Percentiles rank a stretch among this genome's conserved stretches.
Evolutionary conservation across 2,329 filamentous ascomycete species (phyloP).

Genomic region (Alternaria dauci): DNA sequence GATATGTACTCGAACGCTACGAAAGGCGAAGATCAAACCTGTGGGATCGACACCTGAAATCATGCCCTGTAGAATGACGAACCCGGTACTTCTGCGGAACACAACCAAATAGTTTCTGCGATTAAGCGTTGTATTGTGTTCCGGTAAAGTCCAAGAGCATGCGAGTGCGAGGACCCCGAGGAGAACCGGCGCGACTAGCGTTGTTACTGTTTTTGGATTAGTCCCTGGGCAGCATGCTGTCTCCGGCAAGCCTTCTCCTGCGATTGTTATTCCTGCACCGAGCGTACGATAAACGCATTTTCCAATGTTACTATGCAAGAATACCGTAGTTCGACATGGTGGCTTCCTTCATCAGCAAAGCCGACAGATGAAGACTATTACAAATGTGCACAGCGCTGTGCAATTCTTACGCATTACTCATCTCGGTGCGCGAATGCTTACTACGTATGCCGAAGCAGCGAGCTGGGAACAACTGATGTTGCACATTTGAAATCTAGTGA

Average conservation of each 20-base stretch:
- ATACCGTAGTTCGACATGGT: not conserved
- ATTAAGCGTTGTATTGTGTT: not conserved
- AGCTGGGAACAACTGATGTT: not conserved
- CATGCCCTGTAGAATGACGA: conserved; percentile 4
- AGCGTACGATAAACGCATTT: not conserved
- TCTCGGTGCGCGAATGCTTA: conserved; percentile 9
- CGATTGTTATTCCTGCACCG: not conserved
- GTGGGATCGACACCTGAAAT: conserved; percentile 26
- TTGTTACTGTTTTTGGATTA: not conserved
- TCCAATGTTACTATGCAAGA: not conserved
- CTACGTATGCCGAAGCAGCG: conserved; percentile 1
- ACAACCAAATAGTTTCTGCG: not conserved
- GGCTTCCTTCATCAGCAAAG: not conserved
- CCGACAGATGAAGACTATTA: not conserved
- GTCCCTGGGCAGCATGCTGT: not conserved
- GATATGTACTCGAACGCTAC: conserved; percentile 61
- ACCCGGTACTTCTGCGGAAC: too few species aligned
- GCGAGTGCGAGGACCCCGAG: not conserved
- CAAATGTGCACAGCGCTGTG: conserved; percentile 11
- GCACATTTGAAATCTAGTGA: conserved; percentile 2
- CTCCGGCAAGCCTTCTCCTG: not conserved
- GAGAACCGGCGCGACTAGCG: not conserved
- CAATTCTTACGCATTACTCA: conserved; percentile 24
- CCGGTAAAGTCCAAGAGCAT: not conserved
- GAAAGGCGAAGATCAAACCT: conserved; percentile 25